Conservation (phyloP, 2,329 filamentous ascomycete genomes). For the Diplocarpon mali region DNA sequence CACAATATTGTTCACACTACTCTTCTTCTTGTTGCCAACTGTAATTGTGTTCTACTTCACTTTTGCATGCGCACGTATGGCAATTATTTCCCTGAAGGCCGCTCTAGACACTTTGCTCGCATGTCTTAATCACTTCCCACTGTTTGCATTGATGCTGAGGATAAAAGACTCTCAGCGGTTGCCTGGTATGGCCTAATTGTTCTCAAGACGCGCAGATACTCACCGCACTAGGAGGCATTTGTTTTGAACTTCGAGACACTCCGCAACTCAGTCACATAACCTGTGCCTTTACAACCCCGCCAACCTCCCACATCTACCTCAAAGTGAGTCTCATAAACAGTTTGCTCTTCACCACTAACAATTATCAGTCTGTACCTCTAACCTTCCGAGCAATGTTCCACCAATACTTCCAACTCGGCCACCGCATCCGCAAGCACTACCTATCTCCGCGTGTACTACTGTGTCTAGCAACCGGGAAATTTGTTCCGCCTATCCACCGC, state of each 20-base stretch:
- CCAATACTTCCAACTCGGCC: conserved; percentile 90
- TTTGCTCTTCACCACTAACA: conserved; percentile 11
- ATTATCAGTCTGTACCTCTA: conserved; percentile 66
- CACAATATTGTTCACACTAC: conserved; percentile 88
- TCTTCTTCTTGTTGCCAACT: conserved; percentile 90
- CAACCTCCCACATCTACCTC: conserved; percentile 74
- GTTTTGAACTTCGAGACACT: conserved; percentile 75
- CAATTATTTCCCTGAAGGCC: conserved; percentile 88
- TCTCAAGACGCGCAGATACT: conserved; percentile 7
- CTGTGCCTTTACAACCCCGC: conserved; percentile 24
- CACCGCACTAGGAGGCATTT: conserved; percentile 54
- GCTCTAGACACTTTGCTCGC: conserved; percentile 83
- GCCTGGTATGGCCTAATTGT: conserved; percentile 47
- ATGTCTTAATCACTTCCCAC: conserved; percentile 91
- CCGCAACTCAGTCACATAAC: conserved; percentile 34
- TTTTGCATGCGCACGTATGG: conserved; percentile 88
- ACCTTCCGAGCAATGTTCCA: conserved; percentile 91
- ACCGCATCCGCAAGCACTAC: conserved; percentile 90
- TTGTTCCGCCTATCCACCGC: conserved; percentile 88
- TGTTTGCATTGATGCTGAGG: conserved; percentile 93
- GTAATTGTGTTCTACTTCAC: conserved; percentile 95
- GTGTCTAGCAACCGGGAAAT: conserved; percentile 79
- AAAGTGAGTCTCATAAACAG: conserved; percentile 44
- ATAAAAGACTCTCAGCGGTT: conserved; percentile 86
- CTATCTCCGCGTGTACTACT: conserved; percentile 79